These are phyloP conservation scores for Aspergillus leporis DNA, from an alignment of 495 filamentous ascomycete species.

Conservation along the genomic window DNA sequence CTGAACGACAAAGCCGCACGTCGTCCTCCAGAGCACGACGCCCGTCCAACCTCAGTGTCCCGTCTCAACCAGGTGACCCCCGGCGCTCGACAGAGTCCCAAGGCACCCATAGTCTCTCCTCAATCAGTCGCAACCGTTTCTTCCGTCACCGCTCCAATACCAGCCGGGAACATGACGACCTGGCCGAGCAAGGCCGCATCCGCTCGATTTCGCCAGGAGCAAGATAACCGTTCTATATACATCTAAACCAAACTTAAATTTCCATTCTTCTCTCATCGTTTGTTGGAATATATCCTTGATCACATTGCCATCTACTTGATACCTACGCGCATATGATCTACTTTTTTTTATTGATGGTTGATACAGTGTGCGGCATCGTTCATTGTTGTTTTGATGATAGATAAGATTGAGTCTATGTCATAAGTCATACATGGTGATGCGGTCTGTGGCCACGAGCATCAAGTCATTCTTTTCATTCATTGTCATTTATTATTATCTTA, in stretches of 20 bases:
- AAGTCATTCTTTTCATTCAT: not conserved
- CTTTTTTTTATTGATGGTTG: not conserved
- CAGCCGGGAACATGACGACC: conserved; percentile 28
- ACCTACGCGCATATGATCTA: conserved; percentile 1
- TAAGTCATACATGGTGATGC: not conserved
- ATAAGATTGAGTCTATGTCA: not conserved
- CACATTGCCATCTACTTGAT: not conserved
- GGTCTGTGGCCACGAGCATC: not conserved
- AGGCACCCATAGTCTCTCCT: conserved; percentile 33
- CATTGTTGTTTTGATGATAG: not conserved
- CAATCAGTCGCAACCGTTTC: conserved; percentile 37
- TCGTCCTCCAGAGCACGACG: conserved; percentile 29
- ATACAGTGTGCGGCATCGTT: not conserved
- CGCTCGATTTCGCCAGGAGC: conserved; percentile 11
- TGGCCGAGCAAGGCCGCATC: conserved; percentile 37
- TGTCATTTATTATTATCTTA: not conserved
- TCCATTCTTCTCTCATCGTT: not conserved
- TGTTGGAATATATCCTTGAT: not conserved
- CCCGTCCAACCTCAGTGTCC: conserved; percentile 29
- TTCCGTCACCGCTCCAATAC: conserved; percentile 36
- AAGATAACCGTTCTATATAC: not conserved
- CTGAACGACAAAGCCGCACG: conserved; percentile 31
- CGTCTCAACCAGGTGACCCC: conserved; percentile 17
- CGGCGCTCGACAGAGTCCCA: conserved; percentile 39
- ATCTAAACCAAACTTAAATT: not conserved